These are phyloP conservation scores for Thalassiosira mediterranea DNA, from an alignment of 352 stramenopile species.

Conservation along the genomic window DNA sequence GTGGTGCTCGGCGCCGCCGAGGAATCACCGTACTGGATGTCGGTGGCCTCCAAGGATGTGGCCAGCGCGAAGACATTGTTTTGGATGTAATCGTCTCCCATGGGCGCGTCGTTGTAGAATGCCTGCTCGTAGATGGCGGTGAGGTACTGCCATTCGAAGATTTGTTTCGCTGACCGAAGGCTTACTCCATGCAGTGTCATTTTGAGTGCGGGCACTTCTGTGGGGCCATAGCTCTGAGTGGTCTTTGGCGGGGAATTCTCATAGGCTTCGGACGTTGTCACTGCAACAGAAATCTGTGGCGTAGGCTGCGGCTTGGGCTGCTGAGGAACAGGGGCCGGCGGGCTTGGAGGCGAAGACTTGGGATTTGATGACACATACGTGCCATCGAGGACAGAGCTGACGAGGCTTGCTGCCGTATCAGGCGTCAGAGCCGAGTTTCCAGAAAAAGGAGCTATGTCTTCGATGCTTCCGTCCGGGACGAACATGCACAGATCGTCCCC, in stretches of 20 bases:
- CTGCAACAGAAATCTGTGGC: no score
- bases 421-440: neutral
- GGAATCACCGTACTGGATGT: slow-evolving; percentile 20
- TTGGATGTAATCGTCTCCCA: slow-evolving; percentile 24
- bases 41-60: slow-evolving; percentile 19
- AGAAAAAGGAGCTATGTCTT: slow-evolving; percentile 21
- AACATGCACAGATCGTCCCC: slow-evolving; percentile 31
- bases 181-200: slow-evolving; percentile 37
- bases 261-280: no score
- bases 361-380: neutral
- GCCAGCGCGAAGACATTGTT: slow-evolving; percentile 20
- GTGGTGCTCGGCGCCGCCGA: slow-evolving; percentile 2
- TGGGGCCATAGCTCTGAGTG: slow-evolving; percentile 15
- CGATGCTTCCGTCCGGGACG: slow-evolving; percentile 10
- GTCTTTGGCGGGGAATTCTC: no score
- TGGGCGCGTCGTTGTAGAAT: slow-evolving; percentile 29
- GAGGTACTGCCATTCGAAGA: slow-evolving; percentile 38
- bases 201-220: slow-evolving; percentile 14
- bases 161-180: slow-evolving; percentile 17
- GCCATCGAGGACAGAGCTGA: slow-evolving; percentile 3
- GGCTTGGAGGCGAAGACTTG: no score
- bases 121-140: slow-evolving; percentile 31
- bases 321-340: neutral
- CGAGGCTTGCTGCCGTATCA: slow-evolving; percentile 1
- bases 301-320: neutral